Evolutionary conservation across 192 early-diverging fungal species (phyloP).

Genomic region (Mortierella antarctica): DNA sequence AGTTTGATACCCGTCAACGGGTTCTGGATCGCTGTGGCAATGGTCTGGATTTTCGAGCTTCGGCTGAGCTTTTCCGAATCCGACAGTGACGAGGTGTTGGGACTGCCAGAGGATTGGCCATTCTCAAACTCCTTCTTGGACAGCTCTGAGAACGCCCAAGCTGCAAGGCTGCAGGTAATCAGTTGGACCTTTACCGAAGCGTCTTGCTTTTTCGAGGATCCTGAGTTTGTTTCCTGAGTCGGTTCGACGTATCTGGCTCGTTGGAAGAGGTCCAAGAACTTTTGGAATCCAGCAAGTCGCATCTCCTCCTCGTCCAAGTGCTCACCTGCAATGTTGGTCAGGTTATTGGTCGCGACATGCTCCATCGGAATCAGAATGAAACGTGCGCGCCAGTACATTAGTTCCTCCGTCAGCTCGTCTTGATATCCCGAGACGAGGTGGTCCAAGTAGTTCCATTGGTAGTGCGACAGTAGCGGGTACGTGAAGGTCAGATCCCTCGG

Average conservation of each 20-base stretch:
- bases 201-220: slow-evolving; percentile 50
- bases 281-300: slow-evolving; percentile 85
- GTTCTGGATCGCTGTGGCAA: slow-evolving; percentile 81
- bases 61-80: slow-evolving; percentile 33
- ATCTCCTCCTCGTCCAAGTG: slow-evolving; percentile 89
- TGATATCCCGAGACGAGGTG: slow-evolving; percentile 90
- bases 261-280: slow-evolving; percentile 86
- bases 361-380: slow-evolving; percentile 92
- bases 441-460: slow-evolving; percentile 97
- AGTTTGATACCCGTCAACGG: slow-evolving; percentile 72
- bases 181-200: slow-evolving; percentile 37
- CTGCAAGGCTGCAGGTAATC: slow-evolving; percentile 48
- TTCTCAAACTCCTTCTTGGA: slow-evolving; percentile 31
- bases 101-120: slow-evolving; percentile 3
- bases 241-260: slow-evolving; percentile 65
- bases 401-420: slow-evolving; percentile 78
- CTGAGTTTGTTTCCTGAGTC: slow-evolving; percentile 38
- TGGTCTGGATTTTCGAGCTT: slow-evolving; percentile 56
- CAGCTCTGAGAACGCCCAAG: slow-evolving; percentile 37
- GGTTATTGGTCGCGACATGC: slow-evolving; percentile 60
- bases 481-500: slow-evolving; percentile 68
- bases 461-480: slow-evolving; percentile 80
- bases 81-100: background rate
- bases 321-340: slow-evolving; percentile 65
- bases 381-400: slow-evolving; percentile 89